Base-by-base conservation (phyloP, 2,329 filamentous ascomycete genomes). In the Pseudocercospora fijiensis region DNA sequence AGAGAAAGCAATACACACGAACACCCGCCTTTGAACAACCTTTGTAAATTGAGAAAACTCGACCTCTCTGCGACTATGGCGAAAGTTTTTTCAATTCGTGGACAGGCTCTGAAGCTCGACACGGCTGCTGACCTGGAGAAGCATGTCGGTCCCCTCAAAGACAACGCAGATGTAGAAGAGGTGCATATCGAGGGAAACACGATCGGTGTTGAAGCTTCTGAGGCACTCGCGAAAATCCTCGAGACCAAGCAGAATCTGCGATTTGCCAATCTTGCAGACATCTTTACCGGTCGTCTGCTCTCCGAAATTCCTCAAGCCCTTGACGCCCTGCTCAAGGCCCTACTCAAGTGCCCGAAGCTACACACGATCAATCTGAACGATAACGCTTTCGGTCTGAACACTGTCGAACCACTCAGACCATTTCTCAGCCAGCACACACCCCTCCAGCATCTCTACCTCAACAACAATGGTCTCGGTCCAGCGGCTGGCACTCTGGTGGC, bases 401-500 rank as follows among this genome's bases (percentile, higher is more conserved):
- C 92, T 16, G 90, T 96, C 77, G 92, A 91, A 37, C 95, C 94
- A 9, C 86, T 99, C 56, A 91, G 96, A 70, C 90, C 91, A 65
- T 99, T 99, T 81, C 87, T 99, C 66, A 88, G 90, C 61, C 85
- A 88, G 63, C 94, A 98, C 79, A 87, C 90, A 2, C 94, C 95
- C 2, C 88, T 99, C 47, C 92, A 93, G 78, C 93, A 97, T 78
- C 86, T 99, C 27, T 92, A 96, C 79, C 87, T 99, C 63, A 98
- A 98, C 84, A 99, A 99, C 84, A 99, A 99, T 78, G 95, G 95
- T 27, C 86, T 99, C 41, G 95, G 95, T 11, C 95, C 95, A 22
- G 89, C 92, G 66, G 94, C 94, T 9, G 95, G 95, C 63, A 91
- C 91, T 52, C 83, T 95, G 60, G 88, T 99, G 71, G 95, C 94